Base-by-base conservation (phyloP, 805 yeast species). In the Candida suzukii region DNA sequence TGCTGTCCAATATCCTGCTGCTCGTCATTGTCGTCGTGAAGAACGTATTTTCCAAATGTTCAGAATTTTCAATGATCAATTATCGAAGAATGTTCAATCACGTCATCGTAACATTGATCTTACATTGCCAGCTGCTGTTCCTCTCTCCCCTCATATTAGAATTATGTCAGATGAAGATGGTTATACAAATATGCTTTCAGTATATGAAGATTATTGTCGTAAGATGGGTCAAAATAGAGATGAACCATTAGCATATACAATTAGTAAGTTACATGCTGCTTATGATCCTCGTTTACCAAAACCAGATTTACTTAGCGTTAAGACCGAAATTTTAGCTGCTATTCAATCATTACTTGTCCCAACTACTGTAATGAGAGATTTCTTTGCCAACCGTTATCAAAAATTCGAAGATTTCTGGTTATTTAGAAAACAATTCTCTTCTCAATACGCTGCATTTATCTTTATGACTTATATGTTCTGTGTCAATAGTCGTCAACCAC, bases 1-100 rank as follows among this genome's bases (percentile, higher is more conserved):
- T 70, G 95, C 96, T 0, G 95, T 93, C 18, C 99, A 93, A 66
- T 88, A 85, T 61, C 99, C 99, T 7, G 95, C 98, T 14, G 96
- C 96, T 12, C 80, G 99, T 51, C 96, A 91, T 54, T 87, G 96
- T 52, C 83, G 99, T 57, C 79, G 99, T 41, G 99, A 93, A 58
- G 99, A 93, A 57, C 75, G 96, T 41, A 80, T 93, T 43, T 83
- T 88, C 71, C 99, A 93, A 60, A 64, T 93, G 48, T 90, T 88
- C 71, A 76, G 96, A 49, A 78, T 93, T 37, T 80, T 95, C 66
- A 90, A 88, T 58, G 87, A 85, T 47, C 80, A 85, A 2, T 65
- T 95, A 41, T 68, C 81, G 0, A 78, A 83, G 51, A 83, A 85
- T 54, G 95, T 87, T 26, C 96, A 95, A 62, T 78, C 95, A 3